Percentiles rank a stretch among this genome's conserved stretches.
phyloP scores from a whole-genome alignment of 2,329 filamentous ascomycete species.

The Pyricularia sp. region DNA sequence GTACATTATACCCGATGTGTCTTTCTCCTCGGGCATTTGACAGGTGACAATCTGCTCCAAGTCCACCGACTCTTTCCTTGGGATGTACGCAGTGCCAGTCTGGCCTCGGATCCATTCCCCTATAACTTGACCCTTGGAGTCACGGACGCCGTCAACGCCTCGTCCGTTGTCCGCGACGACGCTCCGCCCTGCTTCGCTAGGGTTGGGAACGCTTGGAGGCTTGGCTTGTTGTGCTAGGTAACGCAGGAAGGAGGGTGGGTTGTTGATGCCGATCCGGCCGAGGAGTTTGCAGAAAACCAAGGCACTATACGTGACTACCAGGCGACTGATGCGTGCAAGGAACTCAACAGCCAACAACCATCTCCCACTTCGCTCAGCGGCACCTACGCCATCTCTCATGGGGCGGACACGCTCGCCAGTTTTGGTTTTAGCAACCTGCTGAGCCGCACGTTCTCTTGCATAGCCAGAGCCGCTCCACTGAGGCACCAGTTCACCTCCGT shows the following conservation, averaged over 20 bases:
- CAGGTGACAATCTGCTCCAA: conserved; percentile 39
- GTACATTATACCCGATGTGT: conserved; percentile 64
- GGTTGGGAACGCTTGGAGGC: conserved; percentile 22
- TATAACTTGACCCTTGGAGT: conserved; percentile 21
- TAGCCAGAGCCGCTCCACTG: conserved; percentile 38
- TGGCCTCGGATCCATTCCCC: conserved; percentile 36
- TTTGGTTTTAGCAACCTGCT: conserved; percentile 36
- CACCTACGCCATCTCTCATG: conserved; percentile 56
- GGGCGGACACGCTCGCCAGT: conserved; percentile 26
- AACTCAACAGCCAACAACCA: conserved; percentile 70
- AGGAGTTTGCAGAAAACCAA: conserved; percentile 41
- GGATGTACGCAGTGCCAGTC: conserved; percentile 40
- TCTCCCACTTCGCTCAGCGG: conserved; percentile 63
- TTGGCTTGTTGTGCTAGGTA: conserved; percentile 32
- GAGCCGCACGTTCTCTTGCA: conserved; percentile 55
- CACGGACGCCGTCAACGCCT: conserved; percentile 13
- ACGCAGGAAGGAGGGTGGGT: conserved; percentile 51
- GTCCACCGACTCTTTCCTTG: conserved; percentile 44
- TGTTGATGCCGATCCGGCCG: conserved; percentile 43
- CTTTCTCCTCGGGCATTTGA: conserved; percentile 39
- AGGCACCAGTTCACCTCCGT: not conserved
- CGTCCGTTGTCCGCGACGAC: not conserved
- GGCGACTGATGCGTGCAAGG: conserved; percentile 56
- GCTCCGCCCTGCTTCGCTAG: not conserved
- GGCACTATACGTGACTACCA: conserved; percentile 47